Percentiles rank a stretch among this genome's conserved stretches.
These are phyloP conservation scores for Pseudonitzschia multiseries DNA, from an alignment of 108 stramenopile species.

Conservation along the genomic window DNA sequence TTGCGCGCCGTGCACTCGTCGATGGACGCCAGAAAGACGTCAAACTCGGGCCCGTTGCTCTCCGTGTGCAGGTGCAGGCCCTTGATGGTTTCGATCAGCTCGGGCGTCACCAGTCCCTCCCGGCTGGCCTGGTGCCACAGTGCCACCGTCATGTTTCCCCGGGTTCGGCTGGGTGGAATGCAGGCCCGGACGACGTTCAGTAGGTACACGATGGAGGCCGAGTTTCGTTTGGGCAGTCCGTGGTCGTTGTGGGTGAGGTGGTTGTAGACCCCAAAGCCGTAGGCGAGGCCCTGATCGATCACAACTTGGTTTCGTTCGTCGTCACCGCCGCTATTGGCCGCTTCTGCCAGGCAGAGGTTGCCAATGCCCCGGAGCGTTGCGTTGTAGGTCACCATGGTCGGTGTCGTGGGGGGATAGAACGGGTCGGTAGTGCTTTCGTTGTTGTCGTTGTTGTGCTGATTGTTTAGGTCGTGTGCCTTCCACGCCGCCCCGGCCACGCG, in stretches of 20 bases:
- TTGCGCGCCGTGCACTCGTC: background rate
- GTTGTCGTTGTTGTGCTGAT: slow-evolving; percentile 19
- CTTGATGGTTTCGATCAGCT: slow-evolving; percentile 44
- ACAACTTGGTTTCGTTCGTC: slow-evolving; percentile 22
- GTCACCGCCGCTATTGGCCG: slow-evolving; percentile 25
- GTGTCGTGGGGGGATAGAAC: slow-evolving; percentile 30
- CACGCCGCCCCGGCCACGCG: slow-evolving; percentile 6
- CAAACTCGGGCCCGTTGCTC: slow-evolving; percentile 33
- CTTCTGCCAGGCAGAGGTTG: slow-evolving; percentile 18
- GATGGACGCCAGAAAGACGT: slow-evolving; percentile 24
- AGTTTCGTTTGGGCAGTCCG: slow-evolving; percentile 50
- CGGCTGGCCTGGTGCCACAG: slow-evolving; percentile 59
- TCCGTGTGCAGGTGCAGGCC: slow-evolving; percentile 20
- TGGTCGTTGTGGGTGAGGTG: slow-evolving; percentile 34
- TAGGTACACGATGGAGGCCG: slow-evolving; percentile 48
- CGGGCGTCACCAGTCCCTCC: slow-evolving; percentile 57
- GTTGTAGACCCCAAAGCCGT: slow-evolving; percentile 53
- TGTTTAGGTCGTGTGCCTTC: slow-evolving; percentile 23
- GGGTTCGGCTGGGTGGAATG: slow-evolving; percentile 52
- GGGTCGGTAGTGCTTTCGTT: slow-evolving; percentile 29
- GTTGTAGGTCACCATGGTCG: slow-evolving; percentile 72
- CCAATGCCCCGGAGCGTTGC: slow-evolving; percentile 54
- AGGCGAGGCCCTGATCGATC: slow-evolving; percentile 53
- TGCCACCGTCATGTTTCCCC: slow-evolving; percentile 70
- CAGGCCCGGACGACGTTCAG: slow-evolving; percentile 51